Base-by-base conservation (phyloP, 2,329 filamentous ascomycete species). In the Bipolaris cookei region DNA sequence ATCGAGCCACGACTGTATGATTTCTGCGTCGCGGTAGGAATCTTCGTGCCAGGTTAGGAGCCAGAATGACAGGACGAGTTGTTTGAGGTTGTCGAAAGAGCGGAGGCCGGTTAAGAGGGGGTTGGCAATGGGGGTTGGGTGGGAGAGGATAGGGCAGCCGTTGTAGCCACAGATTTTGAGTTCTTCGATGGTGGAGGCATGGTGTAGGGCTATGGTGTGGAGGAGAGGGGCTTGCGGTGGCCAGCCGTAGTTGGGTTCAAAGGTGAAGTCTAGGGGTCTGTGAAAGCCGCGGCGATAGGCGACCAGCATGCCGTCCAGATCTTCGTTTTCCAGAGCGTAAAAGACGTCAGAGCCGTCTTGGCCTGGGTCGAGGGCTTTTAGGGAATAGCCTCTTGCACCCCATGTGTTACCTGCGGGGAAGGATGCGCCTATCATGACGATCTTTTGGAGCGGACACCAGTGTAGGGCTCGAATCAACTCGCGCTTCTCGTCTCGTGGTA, bases 121-220 rank as follows among this genome's bases (percentile, higher is more conserved):
- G 0, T 60, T 62, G 0, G 78, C 79, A 44, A 79, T 76, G 0
- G 75, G 64, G 0, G 75, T 77, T 6, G 74, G 69, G 4, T 68
- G 43, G 4, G 76, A 77, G 28, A 81, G 72, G 1, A 79, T 70
- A 0, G 79, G 76, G 13, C 76, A 72, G 35, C 80, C 79, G 47
- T 76, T 76, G 64, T 80, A 81, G 32, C 80, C 80, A 54, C 80
- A 82, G 41, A 82, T 77, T 56, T 82, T 82, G 46, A 82, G 74
- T 59, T 81, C 79, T 18, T 72, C 73, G 13, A 81, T 58, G 1
- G 76, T 80, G 7, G 56, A 59, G 5, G 76, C 73, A 56, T 80
- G 77, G 56, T 76, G 74, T 0, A 76, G 67, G 6, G 78, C 78
- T 8, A 81, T 70, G 0, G 74, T 79, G 58, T 79, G 72, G 1